These are phyloP conservation scores for Neurospora sp. DNA, from an alignment of 495 filamentous ascomycete genomes.

Conservation along the genomic window DNA sequence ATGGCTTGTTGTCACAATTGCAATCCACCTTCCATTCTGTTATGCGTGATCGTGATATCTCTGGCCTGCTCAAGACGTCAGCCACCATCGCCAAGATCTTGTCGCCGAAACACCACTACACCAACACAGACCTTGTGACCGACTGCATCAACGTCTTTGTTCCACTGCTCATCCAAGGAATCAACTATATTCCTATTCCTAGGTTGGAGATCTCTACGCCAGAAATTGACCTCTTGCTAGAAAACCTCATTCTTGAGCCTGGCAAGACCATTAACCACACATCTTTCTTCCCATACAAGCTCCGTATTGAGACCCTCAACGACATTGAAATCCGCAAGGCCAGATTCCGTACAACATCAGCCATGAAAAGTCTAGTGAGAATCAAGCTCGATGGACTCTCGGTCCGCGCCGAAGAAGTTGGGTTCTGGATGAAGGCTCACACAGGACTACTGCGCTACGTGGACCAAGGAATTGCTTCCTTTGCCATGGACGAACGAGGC, in stretches of 20 bases:
- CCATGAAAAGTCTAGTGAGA: slow-evolving; percentile 58
- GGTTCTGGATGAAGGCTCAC: slow-evolving; percentile 62
- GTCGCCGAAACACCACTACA: slow-evolving; percentile 41
- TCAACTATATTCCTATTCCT: slow-evolving; percentile 83
- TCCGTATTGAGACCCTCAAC: slow-evolving; percentile 73
- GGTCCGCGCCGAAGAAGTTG: slow-evolving; percentile 72
- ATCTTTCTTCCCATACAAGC: slow-evolving; percentile 79
- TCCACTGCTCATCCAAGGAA: slow-evolving; percentile 59
- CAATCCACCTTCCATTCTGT: slow-evolving; percentile 58
- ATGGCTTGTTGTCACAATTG: slow-evolving; percentile 58
- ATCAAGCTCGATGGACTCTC: slow-evolving; percentile 72
- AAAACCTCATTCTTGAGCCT: slow-evolving; percentile 85
- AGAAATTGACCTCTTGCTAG: slow-evolving; percentile 72
- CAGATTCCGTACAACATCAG: slow-evolving; percentile 57
- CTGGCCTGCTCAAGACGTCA: slow-evolving; percentile 54
- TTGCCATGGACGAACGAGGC: slow-evolving; percentile 74
- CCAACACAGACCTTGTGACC: slow-evolving; percentile 59
- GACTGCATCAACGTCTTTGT: slow-evolving; percentile 71
- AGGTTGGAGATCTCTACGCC: slow-evolving; percentile 77
- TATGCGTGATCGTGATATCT: slow-evolving; percentile 56
- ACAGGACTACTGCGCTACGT: slow-evolving; percentile 54
- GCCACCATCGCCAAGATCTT: slow-evolving; percentile 55
- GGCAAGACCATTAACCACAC: slow-evolving; percentile 74
- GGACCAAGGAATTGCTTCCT: slow-evolving; percentile 76
- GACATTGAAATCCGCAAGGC: slow-evolving; percentile 77